Evolutionary conservation across 495 filamentous ascomycete species (phyloP), one percentile per base, ranked within the genome.

Genomic region (Aspergillus haitiensis): DNA sequence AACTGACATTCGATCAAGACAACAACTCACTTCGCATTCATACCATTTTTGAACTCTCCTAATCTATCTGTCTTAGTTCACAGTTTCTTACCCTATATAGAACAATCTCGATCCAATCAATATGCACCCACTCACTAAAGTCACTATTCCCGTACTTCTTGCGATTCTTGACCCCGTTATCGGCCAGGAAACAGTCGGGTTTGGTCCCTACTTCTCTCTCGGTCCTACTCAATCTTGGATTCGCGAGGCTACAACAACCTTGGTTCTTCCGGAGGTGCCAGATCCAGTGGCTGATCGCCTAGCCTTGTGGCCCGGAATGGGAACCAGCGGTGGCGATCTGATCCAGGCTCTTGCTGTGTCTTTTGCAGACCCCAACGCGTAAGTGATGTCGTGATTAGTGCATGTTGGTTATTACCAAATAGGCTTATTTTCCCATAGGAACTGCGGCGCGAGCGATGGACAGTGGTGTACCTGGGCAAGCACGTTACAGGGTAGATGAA

Each of bases 381-480:
- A 50, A 16, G 63, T 56, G 16, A 27, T 9, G 3, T n/a, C 3
- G 18, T 47, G 7, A 6, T 40, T 39, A 11, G 35, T 11, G 11
- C 12, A 8, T 12, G 18, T 16, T n/a, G 18, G n/a, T 0, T 18
- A n/a, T n/a, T 11, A 1, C 16, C 12, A n/a, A 12, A 21, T 21
- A 58, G 13, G 45, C 42, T 33, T 15, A 18, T 49, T n/a, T n/a
- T 11, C n/a, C 9, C 47, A 18, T 27, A 74, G 70, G 10, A 72
- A 72, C 54, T 74, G 72, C 31, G 72, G 72, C 31, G 72, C 67
- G 0, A 67, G 8, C 0, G 55, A 60, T 6, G 72, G 72, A 12
- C 68, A 74, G 55, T 74, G 72, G 72, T 74, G 72, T 32, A 69
- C 63, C 3, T 74, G 70, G 68, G 72, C 72, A 11, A 74, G 72